Evolutionary conservation across 495 filamentous ascomycete species (phyloP), one percentile per base, ranked within the genome.

Genomic region (Xylaria palmicola): DNA sequence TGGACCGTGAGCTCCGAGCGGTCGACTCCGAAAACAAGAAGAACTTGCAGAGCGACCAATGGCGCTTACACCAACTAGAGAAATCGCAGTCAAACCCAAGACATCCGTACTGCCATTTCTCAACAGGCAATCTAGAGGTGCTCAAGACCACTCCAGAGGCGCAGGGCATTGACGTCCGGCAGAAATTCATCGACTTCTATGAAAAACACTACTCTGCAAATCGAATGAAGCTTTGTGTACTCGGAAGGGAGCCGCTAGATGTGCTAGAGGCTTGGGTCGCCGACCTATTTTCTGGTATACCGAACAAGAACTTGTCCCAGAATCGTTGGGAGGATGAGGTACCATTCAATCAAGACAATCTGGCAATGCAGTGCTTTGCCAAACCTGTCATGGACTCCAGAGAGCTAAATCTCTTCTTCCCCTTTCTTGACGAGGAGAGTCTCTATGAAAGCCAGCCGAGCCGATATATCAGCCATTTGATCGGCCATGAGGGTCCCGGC

Each of bases 11-110:
- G 75, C 79, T 99, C 60, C 84, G 80, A 61, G 94, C 94, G 19
- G 94, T 99, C 19, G 94, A 99, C 75, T 98, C 94, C 0, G 94
- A 99, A 72, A 97, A 98, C 76, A 99, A 99, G 82, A 98, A 99
- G 81, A 99, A 99, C 64, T 83, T 99, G 24, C 94, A 99, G 77
- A 96, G 84, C 74, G 94, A 99, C 72, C 78, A 85, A 60, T 99
- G 95, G 95, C 88, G 94, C 20, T 74, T 97, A 60, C 86, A 93
- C 74, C 94, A 99, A 71, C 81, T 99, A 30, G 90, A 90, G 69
- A 97, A 97, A 75, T 88, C 90, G 1, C 77, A 95, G 10, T 92
- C 93, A 24, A 99, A 93, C 74, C 86, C 89, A 4, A 86, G 87
- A 39, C 95, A 98, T 69, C 94, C 94, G n/a, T 96, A 90, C 68